These are phyloP conservation scores for Leccinum fallax DNA, from an alignment of 1,284 basidiomycete genomes.

Conservation along the genomic window DNA sequence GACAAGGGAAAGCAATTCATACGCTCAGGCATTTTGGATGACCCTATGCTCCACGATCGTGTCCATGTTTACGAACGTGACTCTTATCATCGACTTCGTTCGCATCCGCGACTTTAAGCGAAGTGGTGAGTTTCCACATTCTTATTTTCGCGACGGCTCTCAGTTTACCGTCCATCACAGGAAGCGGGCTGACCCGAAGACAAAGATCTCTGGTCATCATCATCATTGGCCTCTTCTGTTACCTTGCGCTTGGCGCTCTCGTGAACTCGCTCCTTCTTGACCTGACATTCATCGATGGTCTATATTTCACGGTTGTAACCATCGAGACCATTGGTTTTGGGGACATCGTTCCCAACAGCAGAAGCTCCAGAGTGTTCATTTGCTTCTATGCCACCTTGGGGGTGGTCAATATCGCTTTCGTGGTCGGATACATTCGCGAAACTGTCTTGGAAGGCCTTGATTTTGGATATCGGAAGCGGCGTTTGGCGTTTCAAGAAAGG, in stretches of 20 bases:
- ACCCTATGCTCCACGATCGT: slow-evolving; percentile 76
- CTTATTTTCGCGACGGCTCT: not conserved
- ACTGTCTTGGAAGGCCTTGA: slow-evolving; percentile 72
- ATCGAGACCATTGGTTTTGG: slow-evolving; percentile 83
- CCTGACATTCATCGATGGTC: slow-evolving; percentile 65
- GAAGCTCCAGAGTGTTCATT: slow-evolving; percentile 55
- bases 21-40: slow-evolving; percentile 79
- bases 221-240: slow-evolving; percentile 72
- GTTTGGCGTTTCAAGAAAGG: slow-evolving; percentile 43
- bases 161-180: slow-evolving; percentile 36
- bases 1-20: slow-evolving; percentile 69
- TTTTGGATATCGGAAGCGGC: slow-evolving; percentile 58
- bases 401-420: slow-evolving; percentile 64
- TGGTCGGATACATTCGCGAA: slow-evolving; percentile 68
- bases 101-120: slow-evolving; percentile 65
- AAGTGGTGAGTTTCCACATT: slow-evolving; percentile 50
- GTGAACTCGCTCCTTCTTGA: slow-evolving; percentile 60
- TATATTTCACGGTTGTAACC: slow-evolving; percentile 71
- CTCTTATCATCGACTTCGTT: slow-evolving; percentile 64
- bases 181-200: slow-evolving; percentile 78
- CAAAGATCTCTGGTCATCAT: slow-evolving; percentile 80
- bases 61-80: slow-evolving; percentile 69
- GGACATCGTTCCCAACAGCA: slow-evolving; percentile 60
- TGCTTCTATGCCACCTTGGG: slow-evolving; percentile 62
- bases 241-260: slow-evolving; percentile 71